A percentile compares a stretch with the other conserved stretches of the same genome.
Evolutionary conservation across 2,329 filamentous ascomycete genomes (phyloP).

Genomic region (Aspergillus latus): DNA sequence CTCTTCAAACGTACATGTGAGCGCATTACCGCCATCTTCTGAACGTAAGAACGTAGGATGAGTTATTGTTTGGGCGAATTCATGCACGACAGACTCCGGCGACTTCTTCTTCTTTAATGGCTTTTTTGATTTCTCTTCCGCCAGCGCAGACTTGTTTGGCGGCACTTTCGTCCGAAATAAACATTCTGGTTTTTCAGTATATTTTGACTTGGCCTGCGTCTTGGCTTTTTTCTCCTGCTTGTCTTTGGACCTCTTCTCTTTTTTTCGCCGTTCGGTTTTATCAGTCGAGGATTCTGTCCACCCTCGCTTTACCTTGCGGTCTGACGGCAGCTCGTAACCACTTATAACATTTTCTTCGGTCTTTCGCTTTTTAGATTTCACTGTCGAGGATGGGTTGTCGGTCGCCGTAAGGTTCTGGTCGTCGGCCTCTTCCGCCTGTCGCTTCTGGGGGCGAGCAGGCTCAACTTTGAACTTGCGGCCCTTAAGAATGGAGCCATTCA

Average conservation of each 20-base stretch:
- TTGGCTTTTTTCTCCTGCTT: slow-evolving; percentile 59
- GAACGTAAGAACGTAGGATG: slow-evolving; percentile 78
- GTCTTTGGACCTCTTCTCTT: slow-evolving; percentile 51
- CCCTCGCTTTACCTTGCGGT: slow-evolving; percentile 80
- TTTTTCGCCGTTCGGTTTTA: slow-evolving; percentile 45
- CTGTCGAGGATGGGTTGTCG: slow-evolving; percentile 41
- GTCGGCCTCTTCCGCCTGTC: slow-evolving; percentile 43
- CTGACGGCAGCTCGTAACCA: slow-evolving; percentile 70
- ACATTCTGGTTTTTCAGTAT: slow-evolving; percentile 76
- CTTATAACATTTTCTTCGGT: slow-evolving; percentile 56
- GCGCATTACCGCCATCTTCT: slow-evolving; percentile 45
- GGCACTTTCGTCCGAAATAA: slow-evolving; percentile 79
- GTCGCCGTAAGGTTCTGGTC: slow-evolving; percentile 27
- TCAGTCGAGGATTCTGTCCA: slow-evolving; percentile 70
- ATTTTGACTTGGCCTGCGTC: slow-evolving; percentile 68
- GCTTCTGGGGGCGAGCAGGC: slow-evolving; percentile 68
- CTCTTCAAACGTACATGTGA: slow-evolving; percentile 69
- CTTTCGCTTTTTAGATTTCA: slow-evolving; percentile 51
- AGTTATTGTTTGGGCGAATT: slow-evolving; percentile 82
- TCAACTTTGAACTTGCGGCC: slow-evolving; percentile 84
- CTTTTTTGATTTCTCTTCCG: slow-evolving; percentile 34
- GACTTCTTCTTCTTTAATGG: slow-evolving; percentile 64
- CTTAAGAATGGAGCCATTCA: slow-evolving; percentile 81
- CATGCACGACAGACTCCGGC: slow-evolving; percentile 72
- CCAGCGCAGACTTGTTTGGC: slow-evolving; percentile 51